Evolutionary conservation across 805 yeast genomes (phyloP).

Genomic region (Phaffomyces opuntiae): DNA sequence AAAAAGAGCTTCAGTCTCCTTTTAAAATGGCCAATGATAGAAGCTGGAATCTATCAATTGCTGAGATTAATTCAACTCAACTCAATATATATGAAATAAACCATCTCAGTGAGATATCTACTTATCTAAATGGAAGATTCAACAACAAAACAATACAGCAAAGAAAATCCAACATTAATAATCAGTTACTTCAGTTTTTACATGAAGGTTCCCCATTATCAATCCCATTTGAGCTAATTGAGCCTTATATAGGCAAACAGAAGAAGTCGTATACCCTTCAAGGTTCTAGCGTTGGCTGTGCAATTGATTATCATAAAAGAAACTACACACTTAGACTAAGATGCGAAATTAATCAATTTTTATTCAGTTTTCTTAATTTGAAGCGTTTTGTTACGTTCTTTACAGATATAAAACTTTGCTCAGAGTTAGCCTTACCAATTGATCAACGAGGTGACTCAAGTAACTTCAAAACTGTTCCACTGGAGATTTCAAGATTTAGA

Average conservation of each 20-base stretch:
- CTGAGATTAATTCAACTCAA: constrained; percentile 8
- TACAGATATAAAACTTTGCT: not conserved
- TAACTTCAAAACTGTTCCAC: not conserved
- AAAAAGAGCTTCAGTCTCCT: constrained; percentile 7
- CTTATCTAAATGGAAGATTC: not conserved
- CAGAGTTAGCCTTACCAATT: constrained; percentile 5
- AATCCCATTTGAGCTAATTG: not conserved
- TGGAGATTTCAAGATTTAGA: constrained; percentile 6
- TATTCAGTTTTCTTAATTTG: constrained; percentile 1
- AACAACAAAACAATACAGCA: not conserved
- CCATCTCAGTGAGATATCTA: not conserved
- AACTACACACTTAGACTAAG: constrained; percentile 4
- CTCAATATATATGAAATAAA: constrained; percentile 4
- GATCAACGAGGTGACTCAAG: constrained; percentile 1
- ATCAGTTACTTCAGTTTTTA: not conserved
- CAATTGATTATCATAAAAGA: constrained; percentile 7
- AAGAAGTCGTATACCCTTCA: constrained; percentile 6
- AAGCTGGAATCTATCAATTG: constrained; percentile 5
- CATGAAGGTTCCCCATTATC: not conserved
- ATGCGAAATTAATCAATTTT: constrained; percentile 5
- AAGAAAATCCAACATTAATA: not conserved
- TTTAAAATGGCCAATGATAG: constrained; percentile 4
- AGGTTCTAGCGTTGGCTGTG: constrained; percentile 2
- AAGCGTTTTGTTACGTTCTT: constrained; percentile 2
- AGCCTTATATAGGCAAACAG: constrained; percentile 2